Base-by-base conservation (phyloP, 139 green algal genomes). In the Volvox reticuliferus region DNA sequence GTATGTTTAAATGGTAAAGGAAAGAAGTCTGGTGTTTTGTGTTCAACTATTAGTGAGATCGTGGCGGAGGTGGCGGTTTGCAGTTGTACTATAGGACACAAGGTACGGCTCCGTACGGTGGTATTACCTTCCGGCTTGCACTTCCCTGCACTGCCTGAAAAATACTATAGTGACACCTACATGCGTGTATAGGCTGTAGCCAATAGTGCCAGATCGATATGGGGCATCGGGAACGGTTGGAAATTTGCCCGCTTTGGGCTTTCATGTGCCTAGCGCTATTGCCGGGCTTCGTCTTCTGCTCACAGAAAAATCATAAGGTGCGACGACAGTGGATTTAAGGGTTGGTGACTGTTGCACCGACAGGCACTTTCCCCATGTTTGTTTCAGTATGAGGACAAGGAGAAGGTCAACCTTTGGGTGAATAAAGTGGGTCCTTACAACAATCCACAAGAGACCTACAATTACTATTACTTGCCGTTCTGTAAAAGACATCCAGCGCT, bases 401-500 rank as follows among this genome's bases (percentile, higher is more conserved):
- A 95, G 44, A 24, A 62, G 55, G 88, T 96, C 18, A 87, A 61
- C 73, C 86, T 96, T 12, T 96, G 98, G 98, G 98, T 99, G 9
- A 99, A 99, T 95, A 99, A 99, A 92, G 98, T 99, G 12, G 97
- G 96, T 21, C 97, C 97, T 0, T 98, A 99, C 94, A 99, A 99
- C 94, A 99, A 99, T 90, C 98, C 98, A 14, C 93, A 99, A 87
- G 98, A 99, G 88, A 99, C 98, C 18, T 99, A 99, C 97, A 99
- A 99, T 91, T 99, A 99, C 88, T 98, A 99, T 92, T 94, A 95
- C 86, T 94, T 99, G 68, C 98, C 98, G 0, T 99, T 98, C 93
- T 99, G 98, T 94, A 96, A 97, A 80, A 93, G 95, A 22, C 62
- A 78, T 6, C 88, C 90, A 1, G 82, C 86, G 6, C 68, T 95